These are phyloP conservation scores for Exserohilum rostratum DNA, from an alignment of 2,329 filamentous ascomycete species.

Conservation along the genomic window DNA sequence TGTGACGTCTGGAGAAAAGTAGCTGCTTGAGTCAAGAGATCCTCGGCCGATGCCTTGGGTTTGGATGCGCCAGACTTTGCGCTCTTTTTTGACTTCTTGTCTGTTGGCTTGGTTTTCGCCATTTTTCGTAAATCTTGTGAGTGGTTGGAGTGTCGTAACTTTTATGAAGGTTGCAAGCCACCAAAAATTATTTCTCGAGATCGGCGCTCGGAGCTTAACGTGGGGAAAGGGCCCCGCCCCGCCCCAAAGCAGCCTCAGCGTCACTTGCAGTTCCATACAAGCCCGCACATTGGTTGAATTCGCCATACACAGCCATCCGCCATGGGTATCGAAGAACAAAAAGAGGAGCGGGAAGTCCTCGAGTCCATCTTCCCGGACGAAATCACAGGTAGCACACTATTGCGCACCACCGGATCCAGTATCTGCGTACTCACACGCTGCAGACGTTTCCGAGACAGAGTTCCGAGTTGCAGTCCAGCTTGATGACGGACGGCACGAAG, in stretches of 20 bases:
- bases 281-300: constrained; percentile 2
- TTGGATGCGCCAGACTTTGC: constrained; percentile 46
- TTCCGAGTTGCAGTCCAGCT: constrained; percentile 87
- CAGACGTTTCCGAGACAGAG: constrained; percentile 88
- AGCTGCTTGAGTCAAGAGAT: constrained; percentile 63
- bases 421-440: constrained; percentile 20
- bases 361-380: constrained; percentile 98
- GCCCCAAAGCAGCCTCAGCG: constrained; percentile 26
- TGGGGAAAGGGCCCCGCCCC: constrained; percentile 29
- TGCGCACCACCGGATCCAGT: background rate
- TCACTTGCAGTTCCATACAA: constrained; percentile 7
- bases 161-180: constrained; percentile 3
- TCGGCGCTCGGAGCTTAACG: constrained; percentile 32
- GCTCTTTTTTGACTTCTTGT: constrained; percentile 48
- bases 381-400: constrained; percentile 73
- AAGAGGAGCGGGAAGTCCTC: constrained; percentile 95
- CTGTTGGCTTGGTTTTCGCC: constrained; percentile 60
- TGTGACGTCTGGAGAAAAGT: constrained; percentile 64
- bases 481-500: constrained; percentile 65
- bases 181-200: constrained; percentile 32
- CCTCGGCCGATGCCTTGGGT: constrained; percentile 59
- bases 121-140: too few relatives aligned
- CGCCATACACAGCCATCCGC: constrained; percentile 17
- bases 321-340: constrained; percentile 77
- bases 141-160: too few relatives aligned